Evolutionary conservation across 2,329 filamentous ascomycete genomes (phyloP), one percentile per base, ranked within the genome.

Genomic region (Sporothrix dimorphospora): DNA sequence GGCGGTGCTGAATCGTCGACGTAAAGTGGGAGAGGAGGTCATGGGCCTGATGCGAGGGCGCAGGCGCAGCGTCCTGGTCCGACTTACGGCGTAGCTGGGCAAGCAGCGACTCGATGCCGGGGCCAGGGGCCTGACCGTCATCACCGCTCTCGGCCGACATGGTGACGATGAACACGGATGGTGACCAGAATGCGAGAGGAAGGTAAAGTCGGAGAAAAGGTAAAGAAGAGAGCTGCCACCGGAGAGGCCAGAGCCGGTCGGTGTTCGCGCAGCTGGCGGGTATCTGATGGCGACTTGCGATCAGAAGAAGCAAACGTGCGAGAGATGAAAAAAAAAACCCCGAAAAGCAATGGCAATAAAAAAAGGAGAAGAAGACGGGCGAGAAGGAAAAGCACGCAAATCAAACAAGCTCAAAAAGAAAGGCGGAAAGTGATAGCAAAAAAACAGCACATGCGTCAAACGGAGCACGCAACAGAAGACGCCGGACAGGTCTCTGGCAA

Each of bases 41-140:
- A 72, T 79, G 75, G n/a, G 76, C 67, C 47, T 75, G 72, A 55
- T 66, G 34, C 57, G 71, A 74, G 38, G 75, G 74, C 30, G 78
- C 73, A n/a, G 77, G 75, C 3, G 65, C 40, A 11, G 74, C 38
- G 16, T 77, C 77, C 57, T 78, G 77, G 65, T 76, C 76, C 4
- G 79, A 79, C 74, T 80, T 80, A 51, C 78, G 77, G 61, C 80
- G 80, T 1, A 82, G 79, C 76, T 81, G 83, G 73, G 81, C 82
- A 67, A 83, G 80, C 71, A 85, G 81, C 16, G 82, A 80, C 73
- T 83, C 80, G 67, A 84, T 76, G 68, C 80, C 79, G 55, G 77
- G 38, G 38, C 59, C 75, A 73, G 79, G 79, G 47, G 76, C 72
- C 73, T 82, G 69, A 45, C 47, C 53, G 42, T 67, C 69, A 34